Conservation (phyloP, 2,329 filamentous ascomycete genomes). For the Epichloe sylvatica region DNA sequence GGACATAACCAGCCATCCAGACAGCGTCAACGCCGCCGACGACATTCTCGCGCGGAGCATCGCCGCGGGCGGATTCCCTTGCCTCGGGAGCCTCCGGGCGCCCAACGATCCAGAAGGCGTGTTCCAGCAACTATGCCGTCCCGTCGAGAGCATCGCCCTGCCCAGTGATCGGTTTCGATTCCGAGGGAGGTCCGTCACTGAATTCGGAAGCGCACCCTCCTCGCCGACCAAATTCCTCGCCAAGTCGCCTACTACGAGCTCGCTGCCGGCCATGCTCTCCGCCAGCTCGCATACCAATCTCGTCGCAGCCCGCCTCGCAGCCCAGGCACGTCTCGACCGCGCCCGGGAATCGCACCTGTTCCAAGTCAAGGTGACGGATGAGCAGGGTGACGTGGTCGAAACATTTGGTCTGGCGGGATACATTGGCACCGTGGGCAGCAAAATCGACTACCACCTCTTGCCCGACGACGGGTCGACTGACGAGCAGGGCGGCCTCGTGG, state of each 20-base stretch:
- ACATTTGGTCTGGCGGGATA: conserved; percentile 45
- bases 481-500: conserved; percentile 41
- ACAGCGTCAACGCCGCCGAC: conserved; percentile 36
- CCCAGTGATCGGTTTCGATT: conserved; percentile 33
- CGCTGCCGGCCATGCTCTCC: conserved; percentile 11
- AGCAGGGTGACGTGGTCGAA: conserved; percentile 36
- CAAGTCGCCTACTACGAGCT: conserved; percentile 23
- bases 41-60: conserved; percentile 52
- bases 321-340: conserved; percentile 50
- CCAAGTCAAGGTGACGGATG: conserved; percentile 42
- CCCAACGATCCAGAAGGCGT: conserved; percentile 56
- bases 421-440: conserved; percentile 44
- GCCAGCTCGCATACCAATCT: conserved; percentile 29
- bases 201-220: conserved; percentile 11
- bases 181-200: conserved; percentile 6
- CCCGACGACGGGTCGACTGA: conserved; percentile 44
- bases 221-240: conserved; percentile 17
- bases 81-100: conserved; percentile 43
- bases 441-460: conserved; percentile 45
- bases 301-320: conserved; percentile 41
- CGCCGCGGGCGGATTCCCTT: conserved; percentile 45
- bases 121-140: conserved; percentile 56
- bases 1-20: conserved; percentile 43
- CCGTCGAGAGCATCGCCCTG: conserved; percentile 39
- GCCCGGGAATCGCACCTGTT: conserved; percentile 41